Evolutionary conservation across 805 yeast species (phyloP).

Genomic region (Saturnispora kantuleensis): DNA sequence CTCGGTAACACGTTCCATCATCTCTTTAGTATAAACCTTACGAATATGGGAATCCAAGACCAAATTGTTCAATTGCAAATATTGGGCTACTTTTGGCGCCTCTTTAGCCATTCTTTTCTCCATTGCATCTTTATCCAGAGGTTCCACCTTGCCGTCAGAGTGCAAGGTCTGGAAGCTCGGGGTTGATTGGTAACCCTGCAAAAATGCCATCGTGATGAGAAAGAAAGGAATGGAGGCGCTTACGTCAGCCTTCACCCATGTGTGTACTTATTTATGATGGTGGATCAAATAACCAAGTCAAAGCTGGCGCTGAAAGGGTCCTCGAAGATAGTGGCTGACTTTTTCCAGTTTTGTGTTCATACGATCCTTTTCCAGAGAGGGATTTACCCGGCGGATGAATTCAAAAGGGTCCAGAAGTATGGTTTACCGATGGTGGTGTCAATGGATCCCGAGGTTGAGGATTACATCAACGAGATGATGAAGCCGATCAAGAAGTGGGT

Average conservation of each 20-base stretch:
- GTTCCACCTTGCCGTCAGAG: slow-evolving; percentile 50
- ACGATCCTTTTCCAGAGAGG: slow-evolving; percentile 83
- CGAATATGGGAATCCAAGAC: slow-evolving; percentile 31
- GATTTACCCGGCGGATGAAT: slow-evolving; percentile 81
- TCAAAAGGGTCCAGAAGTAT: slow-evolving; percentile 66
- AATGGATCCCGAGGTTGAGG: slow-evolving; percentile 64
- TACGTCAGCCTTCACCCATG: slow-evolving; percentile 17
- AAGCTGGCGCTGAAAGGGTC: slow-evolving; percentile 67
- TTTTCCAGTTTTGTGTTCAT: slow-evolving; percentile 73
- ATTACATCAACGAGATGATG: slow-evolving; percentile 58
- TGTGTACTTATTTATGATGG: too few relatives aligned
- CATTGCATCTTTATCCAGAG: slow-evolving; percentile 45
- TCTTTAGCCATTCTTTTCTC: slow-evolving; percentile 47
- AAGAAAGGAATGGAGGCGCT: neutral
- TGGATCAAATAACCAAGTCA: slow-evolving; percentile 24
- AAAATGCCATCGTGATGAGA: slow-evolving; percentile 10
- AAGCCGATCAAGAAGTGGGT: slow-evolving; percentile 69
- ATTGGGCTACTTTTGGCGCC: slow-evolving; percentile 46
- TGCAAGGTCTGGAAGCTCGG: slow-evolving; percentile 36
- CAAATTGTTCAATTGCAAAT: slow-evolving; percentile 35
- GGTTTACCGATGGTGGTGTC: slow-evolving; percentile 67
- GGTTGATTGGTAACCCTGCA: slow-evolving; percentile 13
- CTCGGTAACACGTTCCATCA: slow-evolving; percentile 45
- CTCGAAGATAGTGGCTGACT: slow-evolving; percentile 69
- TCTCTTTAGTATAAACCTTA: slow-evolving; percentile 25